A percentile compares a stretch with the other conserved stretches of the same genome.
These are phyloP conservation scores for Helenozyma baotianmanensis DNA, from an alignment of 805 yeast genomes.

Conservation along the genomic window DNA sequence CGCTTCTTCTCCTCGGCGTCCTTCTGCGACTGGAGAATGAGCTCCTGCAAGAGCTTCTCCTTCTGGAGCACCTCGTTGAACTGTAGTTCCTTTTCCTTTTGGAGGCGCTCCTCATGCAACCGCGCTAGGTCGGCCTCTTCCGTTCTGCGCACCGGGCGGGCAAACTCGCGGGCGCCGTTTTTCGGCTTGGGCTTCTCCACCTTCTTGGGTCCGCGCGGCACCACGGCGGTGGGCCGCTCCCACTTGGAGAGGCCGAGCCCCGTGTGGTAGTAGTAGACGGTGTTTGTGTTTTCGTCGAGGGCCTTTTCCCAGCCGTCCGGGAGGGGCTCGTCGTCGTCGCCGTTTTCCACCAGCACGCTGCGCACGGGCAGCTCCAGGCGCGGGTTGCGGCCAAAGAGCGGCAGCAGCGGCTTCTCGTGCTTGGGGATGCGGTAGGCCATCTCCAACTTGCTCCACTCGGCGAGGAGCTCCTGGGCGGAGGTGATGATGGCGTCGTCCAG, in stretches of 20 bases:
- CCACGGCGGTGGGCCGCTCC: slow-evolving; percentile 49
- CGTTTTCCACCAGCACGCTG: slow-evolving; percentile 3
- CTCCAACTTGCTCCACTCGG: slow-evolving; percentile 68
- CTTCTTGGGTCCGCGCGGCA: slow-evolving; percentile 29
- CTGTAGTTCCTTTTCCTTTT: slow-evolving; percentile 28
- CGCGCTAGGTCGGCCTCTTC: slow-evolving; percentile 21
- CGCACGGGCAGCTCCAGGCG: slow-evolving; percentile 12
- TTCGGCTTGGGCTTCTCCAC: slow-evolving; percentile 6
- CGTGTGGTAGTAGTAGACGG: slow-evolving; percentile 52
- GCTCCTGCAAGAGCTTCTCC: slow-evolving; percentile 31
- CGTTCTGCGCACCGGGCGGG: slow-evolving; percentile 7
- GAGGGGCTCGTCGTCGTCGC: slow-evolving; percentile 25
- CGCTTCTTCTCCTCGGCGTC: slow-evolving; percentile 28
- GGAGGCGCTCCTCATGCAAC: slow-evolving; percentile 32
- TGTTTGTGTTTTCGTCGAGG: slow-evolving; percentile 40
- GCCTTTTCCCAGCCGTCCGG: slow-evolving; percentile 70
- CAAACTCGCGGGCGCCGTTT: slow-evolving; percentile 1
- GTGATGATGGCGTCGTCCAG: slow-evolving; percentile 23
- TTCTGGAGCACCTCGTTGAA: slow-evolving; percentile 30
- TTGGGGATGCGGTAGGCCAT: slow-evolving; percentile 87
- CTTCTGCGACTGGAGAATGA: slow-evolving; percentile 30
- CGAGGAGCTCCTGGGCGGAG: slow-evolving; percentile 44
- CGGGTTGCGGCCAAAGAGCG: slow-evolving; percentile 10
- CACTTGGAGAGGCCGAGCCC: slow-evolving; percentile 47
- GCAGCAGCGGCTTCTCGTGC: slow-evolving; percentile 19